Evolutionary conservation across 225 moss, liverwort and hornwort genomes (phyloP).

Genomic region (Sphagnum tenellum): DNA sequence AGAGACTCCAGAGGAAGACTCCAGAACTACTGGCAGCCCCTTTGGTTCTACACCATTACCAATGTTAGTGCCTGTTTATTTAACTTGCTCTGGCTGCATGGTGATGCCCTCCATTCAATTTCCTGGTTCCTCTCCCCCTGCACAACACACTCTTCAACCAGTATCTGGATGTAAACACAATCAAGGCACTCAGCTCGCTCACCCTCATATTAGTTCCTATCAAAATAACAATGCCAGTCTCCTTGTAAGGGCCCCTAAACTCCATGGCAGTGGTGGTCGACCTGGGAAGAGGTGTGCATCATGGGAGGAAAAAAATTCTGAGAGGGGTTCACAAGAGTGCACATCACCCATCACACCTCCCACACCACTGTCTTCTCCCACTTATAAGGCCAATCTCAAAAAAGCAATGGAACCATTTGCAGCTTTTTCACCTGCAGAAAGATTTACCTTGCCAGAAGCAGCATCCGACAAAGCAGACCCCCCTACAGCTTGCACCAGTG

Average conservation of each 20-base stretch:
- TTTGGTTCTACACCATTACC: constrained; percentile 8
- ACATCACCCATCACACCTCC: constrained; percentile 38
- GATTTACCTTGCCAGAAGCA: neutral
- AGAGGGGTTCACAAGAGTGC: constrained; percentile 10
- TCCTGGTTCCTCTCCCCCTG: constrained; percentile 9
- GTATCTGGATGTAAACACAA: constrained; percentile 4
- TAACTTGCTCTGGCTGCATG: constrained; percentile 17
- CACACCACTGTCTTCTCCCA: constrained; percentile 44
- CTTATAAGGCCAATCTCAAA: constrained; percentile 26
- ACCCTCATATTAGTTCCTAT: constrained; percentile 3
- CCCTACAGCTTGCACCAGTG: no score
- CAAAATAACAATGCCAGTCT: neutral
- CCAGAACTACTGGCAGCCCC: constrained; percentile 6
- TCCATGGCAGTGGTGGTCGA: constrained; percentile 5
- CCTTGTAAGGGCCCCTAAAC: constrained; percentile 11
- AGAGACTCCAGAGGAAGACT: constrained; percentile 12
- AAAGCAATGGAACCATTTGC: constrained; percentile 26
- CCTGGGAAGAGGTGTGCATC: constrained; percentile 1
- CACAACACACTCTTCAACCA: constrained; percentile 3
- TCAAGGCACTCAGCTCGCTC: constrained; percentile 9
- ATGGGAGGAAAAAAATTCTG: constrained; percentile 18
- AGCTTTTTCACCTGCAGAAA: neutral
- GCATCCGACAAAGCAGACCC: no score
- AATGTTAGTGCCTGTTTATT: constrained; percentile 25
- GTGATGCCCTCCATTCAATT: constrained; percentile 15